Conservation (phyloP, 345 rosid species). For the Odontarrhena argentea region DNA sequence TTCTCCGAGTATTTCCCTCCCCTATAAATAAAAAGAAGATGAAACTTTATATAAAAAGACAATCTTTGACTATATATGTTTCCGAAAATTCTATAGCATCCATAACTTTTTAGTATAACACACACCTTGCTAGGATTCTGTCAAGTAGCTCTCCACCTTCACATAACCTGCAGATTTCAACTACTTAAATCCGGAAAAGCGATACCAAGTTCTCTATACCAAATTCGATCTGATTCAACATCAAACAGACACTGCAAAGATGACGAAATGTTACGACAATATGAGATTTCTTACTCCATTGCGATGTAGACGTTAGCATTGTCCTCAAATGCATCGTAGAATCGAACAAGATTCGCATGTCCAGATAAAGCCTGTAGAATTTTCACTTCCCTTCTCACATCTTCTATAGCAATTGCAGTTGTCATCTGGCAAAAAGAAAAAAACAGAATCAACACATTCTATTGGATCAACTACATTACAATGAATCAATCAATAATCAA, state of each 20-base stretch:
- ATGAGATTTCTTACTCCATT: slow-evolving; percentile 74
- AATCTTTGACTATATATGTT: neutral
- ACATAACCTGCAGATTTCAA: slow-evolving; percentile 71
- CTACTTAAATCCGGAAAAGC: neutral
- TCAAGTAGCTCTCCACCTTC: slow-evolving; percentile 97
- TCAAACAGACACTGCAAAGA: neutral
- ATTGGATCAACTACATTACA: neutral
- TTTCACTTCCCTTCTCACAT: slow-evolving; percentile 97
- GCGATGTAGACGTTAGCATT: slow-evolving; percentile 77
- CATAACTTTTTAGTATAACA: slow-evolving; percentile 1
- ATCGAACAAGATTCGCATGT: slow-evolving; percentile 75
- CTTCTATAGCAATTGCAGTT: slow-evolving; percentile 91
- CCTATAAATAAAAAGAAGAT: slow-evolving; percentile 43
- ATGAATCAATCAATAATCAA: neutral
- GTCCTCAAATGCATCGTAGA: slow-evolving; percentile 93
- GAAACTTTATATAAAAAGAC: slow-evolving; percentile 1
- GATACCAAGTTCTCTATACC: neutral
- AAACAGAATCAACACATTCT: slow-evolving; percentile 5
- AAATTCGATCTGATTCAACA: neutral
- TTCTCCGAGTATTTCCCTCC: slow-evolving; percentile 92
- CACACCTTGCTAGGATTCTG: slow-evolving; percentile 82
- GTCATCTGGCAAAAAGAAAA: slow-evolving; percentile 69
- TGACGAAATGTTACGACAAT: neutral
- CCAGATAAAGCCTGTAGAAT: slow-evolving; percentile 86
- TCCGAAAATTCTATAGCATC: too few relatives aligned